Base-by-base conservation (phyloP, 2,329 filamentous ascomycete species). In the Aspergillus fructus region DNA sequence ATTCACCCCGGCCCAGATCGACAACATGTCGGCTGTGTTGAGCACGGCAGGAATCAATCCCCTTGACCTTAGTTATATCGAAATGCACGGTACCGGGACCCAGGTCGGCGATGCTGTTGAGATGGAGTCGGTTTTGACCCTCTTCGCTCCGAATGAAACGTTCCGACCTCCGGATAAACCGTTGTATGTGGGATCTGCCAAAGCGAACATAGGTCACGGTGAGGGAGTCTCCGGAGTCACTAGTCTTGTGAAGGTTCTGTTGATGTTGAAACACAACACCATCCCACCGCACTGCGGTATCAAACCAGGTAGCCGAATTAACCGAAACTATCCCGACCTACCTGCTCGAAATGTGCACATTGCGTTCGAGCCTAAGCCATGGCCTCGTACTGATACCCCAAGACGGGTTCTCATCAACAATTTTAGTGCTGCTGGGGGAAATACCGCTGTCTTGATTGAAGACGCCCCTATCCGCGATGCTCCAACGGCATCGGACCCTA, bases 41-140 rank as follows among this genome's bases (percentile, higher is more conserved):
- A 49, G 45, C 7, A n/a, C 21, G 12, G 34, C 89, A 42, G 87
- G 88, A 56, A 82, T 94, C 21, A 86, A 93, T 66, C 88, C 90
- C 2, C 82, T 86, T 50, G 89, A 93, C 61, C 83, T 96, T 49
- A 86, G 86, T 72, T 96, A 93, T 67, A 87, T 96, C 8, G 91
- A 96, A 74, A 91, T 94, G 87, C 91, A 96, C 71, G 91, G 90
- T 13, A 96, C 91, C 3, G 91, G 91, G 33, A 96, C 90, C 0
- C 90, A 94, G 72, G 90, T 89, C 33, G 91, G 62, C 2, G 91
- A 96, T 68, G 87, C 86, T 7, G 89, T 86, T 4, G 92, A 96
- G 71, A 93, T 93, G 88, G 80, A 85, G 1, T 91, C 88, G 0
- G 89, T 96, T 49, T 85, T 86, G 21, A 79, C 83, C 49, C 78